Percentiles rank a stretch among this genome's conserved stretches.
phyloP scores from a whole-genome alignment of 176 grass and related monocot species.

The Pontederia paniculata region DNA sequence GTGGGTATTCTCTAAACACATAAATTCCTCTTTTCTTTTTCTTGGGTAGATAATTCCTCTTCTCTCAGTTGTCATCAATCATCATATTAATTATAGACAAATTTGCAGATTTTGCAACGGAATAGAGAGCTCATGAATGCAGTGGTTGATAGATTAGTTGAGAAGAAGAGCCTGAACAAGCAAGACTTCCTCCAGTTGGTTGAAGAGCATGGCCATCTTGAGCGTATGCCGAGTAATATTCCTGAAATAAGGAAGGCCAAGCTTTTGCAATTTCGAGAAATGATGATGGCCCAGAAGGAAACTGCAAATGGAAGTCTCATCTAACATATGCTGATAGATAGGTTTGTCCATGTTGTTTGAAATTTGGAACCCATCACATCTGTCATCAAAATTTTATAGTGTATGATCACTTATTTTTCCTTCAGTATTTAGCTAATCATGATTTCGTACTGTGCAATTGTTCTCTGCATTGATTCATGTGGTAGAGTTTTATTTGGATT shows the following conservation, averaged over 20 bases:
- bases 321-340: neutral
- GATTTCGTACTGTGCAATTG: too few species aligned
- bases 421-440: too few species aligned
- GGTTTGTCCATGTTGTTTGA: too few species aligned
- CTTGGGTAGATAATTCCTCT: neutral
- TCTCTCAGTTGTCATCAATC: neutral
- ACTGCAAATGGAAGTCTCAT: conserved; percentile 2
- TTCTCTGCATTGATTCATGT: too few species aligned
- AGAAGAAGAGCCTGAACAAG: conserved; percentile 21
- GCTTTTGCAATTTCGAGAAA: conserved; percentile 23
- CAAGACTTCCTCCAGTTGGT: conserved; percentile 19
- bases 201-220: conserved; percentile 19
- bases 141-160: conserved; percentile 8
- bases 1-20: neutral
- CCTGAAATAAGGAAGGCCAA: conserved; percentile 26
- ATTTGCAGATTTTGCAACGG: conserved; percentile 15
- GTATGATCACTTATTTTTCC: too few species aligned
- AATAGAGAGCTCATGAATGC: conserved; percentile 20
- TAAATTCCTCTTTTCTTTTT: neutral
- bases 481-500: too few species aligned
- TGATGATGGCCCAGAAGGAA: conserved; percentile 16
- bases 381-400: too few species aligned
- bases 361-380: too few species aligned
- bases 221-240: conserved; percentile 19
- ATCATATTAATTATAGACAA: neutral